Conservation (phyloP, 2,329 filamentous ascomycete genomes). For the Tolypocladium sp. region DNA sequence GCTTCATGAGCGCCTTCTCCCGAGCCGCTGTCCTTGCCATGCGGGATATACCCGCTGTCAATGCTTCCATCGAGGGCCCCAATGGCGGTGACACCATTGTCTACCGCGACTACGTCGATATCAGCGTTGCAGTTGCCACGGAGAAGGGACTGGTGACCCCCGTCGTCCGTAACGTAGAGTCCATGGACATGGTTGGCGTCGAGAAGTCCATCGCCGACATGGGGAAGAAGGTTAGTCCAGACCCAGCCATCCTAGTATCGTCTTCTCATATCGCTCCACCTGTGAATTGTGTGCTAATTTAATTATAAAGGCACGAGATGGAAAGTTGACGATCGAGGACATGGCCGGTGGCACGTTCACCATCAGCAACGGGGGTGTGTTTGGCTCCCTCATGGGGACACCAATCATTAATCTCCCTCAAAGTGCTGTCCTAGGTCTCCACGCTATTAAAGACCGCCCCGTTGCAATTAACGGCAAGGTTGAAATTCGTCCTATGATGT, state of each 20-base stretch:
- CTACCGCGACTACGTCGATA: conserved; percentile 95
- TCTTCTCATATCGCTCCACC: not conserved
- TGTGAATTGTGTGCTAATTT: not conserved
- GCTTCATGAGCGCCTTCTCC: conserved; percentile 99
- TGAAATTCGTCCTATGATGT: conserved; percentile 99
- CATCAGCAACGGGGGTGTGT: conserved; percentile 95
- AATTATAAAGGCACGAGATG: conserved; percentile 66
- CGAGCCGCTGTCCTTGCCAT: conserved; percentile 84
- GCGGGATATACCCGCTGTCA: conserved; percentile 89
- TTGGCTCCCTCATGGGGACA: conserved; percentile 93
- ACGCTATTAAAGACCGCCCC: conserved; percentile 92
- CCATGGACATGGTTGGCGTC: conserved; percentile 78
- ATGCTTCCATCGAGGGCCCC: conserved; percentile 93
- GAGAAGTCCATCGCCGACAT: conserved; percentile 88
- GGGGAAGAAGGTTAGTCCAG: conserved; percentile 70
- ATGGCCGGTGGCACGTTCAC: conserved; percentile 99
- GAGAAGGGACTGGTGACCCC: conserved; percentile 97
- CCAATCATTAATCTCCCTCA: conserved; percentile 98
- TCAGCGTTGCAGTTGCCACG: conserved; percentile 93
- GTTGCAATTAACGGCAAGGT: conserved; percentile 88
- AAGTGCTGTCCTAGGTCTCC: conserved; percentile 82
- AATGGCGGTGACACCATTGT: conserved; percentile 96
- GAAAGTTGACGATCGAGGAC: conserved; percentile 96
- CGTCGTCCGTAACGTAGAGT: conserved; percentile 88
- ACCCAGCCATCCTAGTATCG: not conserved